Evolutionary conservation across 1,139 yeast species (phyloP).

Genomic region (Hyphopichia pseudoburtonii): DNA sequence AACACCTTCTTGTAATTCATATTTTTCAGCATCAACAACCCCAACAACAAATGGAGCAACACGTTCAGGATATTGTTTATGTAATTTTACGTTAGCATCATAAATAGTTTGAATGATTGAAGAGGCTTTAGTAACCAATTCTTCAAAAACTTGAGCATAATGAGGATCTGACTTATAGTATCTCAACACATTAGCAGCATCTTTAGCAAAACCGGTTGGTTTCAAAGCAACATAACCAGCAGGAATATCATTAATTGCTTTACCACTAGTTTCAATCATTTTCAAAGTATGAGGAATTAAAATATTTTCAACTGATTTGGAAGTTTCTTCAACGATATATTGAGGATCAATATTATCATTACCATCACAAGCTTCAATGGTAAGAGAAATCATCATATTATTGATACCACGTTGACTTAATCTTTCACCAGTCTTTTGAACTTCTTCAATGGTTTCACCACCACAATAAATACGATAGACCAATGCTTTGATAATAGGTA

Average conservation of each 20-base stretch:
- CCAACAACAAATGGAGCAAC: constrained; percentile 80
- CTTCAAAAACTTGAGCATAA: constrained; percentile 54
- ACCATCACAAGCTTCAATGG: constrained; percentile 92
- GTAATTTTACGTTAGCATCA: constrained; percentile 50
- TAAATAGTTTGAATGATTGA: constrained; percentile 55
- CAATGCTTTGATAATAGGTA: constrained; percentile 64
- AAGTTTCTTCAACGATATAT: constrained; percentile 64
- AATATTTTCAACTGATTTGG: constrained; percentile 64
- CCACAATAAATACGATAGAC: constrained; percentile 89
- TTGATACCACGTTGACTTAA: constrained; percentile 74
- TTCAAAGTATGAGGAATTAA: constrained; percentile 67
- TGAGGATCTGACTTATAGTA: constrained; percentile 49
- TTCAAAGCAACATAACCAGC: constrained; percentile 88
- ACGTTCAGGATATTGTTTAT: constrained; percentile 60
- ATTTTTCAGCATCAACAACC: constrained; percentile 91
- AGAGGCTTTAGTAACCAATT: constrained; percentile 65
- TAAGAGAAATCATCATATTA: constrained; percentile 91
- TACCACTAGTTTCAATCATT: constrained; percentile 44
- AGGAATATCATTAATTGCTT: constrained; percentile 62
- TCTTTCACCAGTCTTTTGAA: constrained; percentile 65
- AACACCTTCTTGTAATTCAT: constrained; percentile 85
- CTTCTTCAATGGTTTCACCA: constrained; percentile 76
- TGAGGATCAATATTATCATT: constrained; percentile 60
- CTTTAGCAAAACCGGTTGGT: constrained; percentile 83
- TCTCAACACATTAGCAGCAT: constrained; percentile 73